Base-by-base conservation (phyloP, 768 basidiomycete genomes). In the Tulasnella sp. region DNA sequence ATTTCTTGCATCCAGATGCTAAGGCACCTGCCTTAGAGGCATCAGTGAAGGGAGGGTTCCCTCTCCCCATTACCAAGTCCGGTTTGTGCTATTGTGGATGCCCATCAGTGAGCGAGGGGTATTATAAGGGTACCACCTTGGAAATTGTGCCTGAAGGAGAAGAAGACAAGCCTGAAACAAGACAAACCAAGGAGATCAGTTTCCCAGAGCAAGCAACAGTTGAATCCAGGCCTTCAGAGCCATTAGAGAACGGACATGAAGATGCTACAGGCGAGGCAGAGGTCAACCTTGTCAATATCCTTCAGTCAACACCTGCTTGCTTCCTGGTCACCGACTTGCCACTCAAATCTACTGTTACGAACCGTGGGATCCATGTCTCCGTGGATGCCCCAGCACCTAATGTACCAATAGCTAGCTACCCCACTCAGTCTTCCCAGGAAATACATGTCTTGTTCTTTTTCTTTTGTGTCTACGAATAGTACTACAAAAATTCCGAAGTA, bases 1-100 rank as follows among this genome's bases (percentile, higher is more conserved):
- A 78, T 6, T 79, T 87, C n/a, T 80, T 83, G 5, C 80, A 83
- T 6, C 64, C 69, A 8, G 78, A 80, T 25, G 82, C 82, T 81
- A 81, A 36, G 39, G 73, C 25, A 15, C 52, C 25, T 36, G n/a
- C 39, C 58, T 22, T 29, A 25, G 34, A 31, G 29, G 67, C 39
- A 15, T 54, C 31, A 3, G 34, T 67, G 12, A 74, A 34, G 29
- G 49, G 15, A 22, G 22, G 29, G 25, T 31, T 52, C 45, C 39
- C 25, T 39, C 11, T n/a, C 25, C n/a, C 25, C 12, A n/a, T n/a
- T 74, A 14, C 31, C 73, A 74, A 29, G n/a, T 31, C 73, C 31
- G 34, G 73, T 37, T 22, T 12, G 15, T 15, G 42, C 19, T 42
- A 39, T 45, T 49, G 45, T 54, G 12, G 73, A 52, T 74, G 45